phyloP scores from a whole-genome alignment of 495 filamentous ascomycete species.

The Darksidea phi region DNA sequence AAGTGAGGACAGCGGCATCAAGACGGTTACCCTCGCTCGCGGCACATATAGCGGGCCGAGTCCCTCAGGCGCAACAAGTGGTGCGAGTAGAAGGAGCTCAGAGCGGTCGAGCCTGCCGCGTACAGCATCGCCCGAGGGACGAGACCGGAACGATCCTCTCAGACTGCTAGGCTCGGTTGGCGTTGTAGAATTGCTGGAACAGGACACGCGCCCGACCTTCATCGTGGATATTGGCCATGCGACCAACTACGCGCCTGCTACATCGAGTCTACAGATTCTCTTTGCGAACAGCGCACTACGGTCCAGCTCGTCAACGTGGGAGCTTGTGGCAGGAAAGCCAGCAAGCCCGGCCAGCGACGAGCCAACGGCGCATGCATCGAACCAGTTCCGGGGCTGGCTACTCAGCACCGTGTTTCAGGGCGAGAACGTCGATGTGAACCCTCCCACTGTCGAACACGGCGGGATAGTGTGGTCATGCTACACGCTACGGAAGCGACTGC shows the following conservation, averaged over 20 bases:
- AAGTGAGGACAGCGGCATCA: conserved; percentile 55
- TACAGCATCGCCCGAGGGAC: conserved; percentile 44
- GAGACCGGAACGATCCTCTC: conserved; percentile 43
- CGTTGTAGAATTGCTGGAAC: conserved; percentile 63
- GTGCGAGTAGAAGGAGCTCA: conserved; percentile 45
- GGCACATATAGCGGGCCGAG: conserved; percentile 54
- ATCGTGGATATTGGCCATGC: conserved; percentile 61
- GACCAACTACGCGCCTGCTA: conserved; percentile 51
- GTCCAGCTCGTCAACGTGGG: conserved; percentile 48
- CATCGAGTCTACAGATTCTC: conserved; percentile 49
- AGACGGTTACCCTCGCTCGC: conserved; percentile 62
- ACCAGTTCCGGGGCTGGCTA: conserved; percentile 63
- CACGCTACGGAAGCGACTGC: conserved; percentile 60
- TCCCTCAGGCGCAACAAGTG: conserved; percentile 51
- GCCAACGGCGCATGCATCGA: conserved; percentile 42
- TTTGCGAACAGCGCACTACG: conserved; percentile 62
- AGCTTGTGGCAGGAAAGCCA: conserved; percentile 50
- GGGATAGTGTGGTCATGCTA: conserved; percentile 63
- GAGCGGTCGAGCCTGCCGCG: conserved; percentile 31
- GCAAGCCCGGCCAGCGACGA: conserved; percentile 38
- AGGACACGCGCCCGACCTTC: conserved; percentile 67
- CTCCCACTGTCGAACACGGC: conserved; percentile 44
- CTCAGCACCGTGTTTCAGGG: conserved; percentile 51
- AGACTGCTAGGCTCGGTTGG: conserved; percentile 58
- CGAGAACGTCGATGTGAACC: conserved; percentile 48